Evolutionary conservation across 257 asterid genomes (phyloP).

Genomic region (Marsdenia floribunda): DNA sequence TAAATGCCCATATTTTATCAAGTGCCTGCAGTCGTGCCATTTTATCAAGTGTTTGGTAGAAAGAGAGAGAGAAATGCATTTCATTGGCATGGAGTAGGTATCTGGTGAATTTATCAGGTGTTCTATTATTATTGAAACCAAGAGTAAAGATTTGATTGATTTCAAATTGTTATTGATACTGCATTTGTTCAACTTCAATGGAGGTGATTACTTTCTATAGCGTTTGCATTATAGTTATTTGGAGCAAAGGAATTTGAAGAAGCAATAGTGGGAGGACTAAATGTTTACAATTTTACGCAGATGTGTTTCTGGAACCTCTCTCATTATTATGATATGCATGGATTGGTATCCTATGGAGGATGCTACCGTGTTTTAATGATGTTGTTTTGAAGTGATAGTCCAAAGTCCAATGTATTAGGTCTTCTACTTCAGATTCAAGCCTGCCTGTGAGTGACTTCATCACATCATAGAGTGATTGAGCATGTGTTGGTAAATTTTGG

Average conservation of each 20-base stretch:
- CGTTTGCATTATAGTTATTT: not conserved
- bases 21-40: not conserved
- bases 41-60: not conserved
- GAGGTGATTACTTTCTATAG: not conserved
- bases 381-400: not conserved
- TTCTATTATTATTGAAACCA: not conserved
- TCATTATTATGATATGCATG: not conserved
- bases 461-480: not conserved
- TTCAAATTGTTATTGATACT: not conserved
- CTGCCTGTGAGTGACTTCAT: not conserved
- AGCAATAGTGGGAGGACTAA: not conserved
- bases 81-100: not conserved
- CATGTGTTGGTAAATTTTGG: not conserved
- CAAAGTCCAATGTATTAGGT: not conserved
- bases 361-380: not conserved
- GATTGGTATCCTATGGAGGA: conserved; percentile 1
- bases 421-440: not conserved
- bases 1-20: not conserved
- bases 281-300: not conserved
- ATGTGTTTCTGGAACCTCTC: not conserved
- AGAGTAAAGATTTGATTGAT: not conserved
- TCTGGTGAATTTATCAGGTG: not conserved
- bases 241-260: not conserved
- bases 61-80: not conserved
- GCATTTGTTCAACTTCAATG: not conserved